A percentile compares a stretch with the other conserved stretches of the same genome.
These are phyloP conservation scores for Aquilaria yunnanensis DNA, from an alignment of 345 rosid genomes.

Conservation along the genomic window DNA sequence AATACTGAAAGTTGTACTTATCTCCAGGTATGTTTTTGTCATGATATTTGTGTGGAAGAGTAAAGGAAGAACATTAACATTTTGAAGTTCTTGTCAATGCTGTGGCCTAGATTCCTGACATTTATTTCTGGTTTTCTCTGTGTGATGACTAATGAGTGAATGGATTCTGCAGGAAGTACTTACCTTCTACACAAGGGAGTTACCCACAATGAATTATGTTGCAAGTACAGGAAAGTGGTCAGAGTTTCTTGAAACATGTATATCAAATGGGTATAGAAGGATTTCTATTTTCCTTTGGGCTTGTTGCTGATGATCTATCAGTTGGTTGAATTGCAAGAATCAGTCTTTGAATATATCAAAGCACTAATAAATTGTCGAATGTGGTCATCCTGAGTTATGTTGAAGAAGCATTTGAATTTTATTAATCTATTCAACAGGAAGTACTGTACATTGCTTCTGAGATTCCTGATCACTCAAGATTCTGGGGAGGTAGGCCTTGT, in stretches of 20 bases:
- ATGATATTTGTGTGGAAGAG: conserved; percentile 5
- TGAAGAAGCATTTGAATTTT: conserved; percentile 9
- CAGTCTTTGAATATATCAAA: background rate
- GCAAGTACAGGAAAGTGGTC: conserved; percentile 79
- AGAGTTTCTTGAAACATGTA: conserved; percentile 55
- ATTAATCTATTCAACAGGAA: conserved; percentile 46
- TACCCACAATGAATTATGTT: conserved; percentile 71
- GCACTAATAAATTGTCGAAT: background rate
- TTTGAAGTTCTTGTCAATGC: too few relatives aligned
- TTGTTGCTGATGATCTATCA: background rate
- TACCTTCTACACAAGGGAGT: conserved; percentile 46
- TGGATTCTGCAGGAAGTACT: conserved; percentile 38
- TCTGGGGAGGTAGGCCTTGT: conserved; percentile 40
- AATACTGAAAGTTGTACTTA: conserved; percentile 34
- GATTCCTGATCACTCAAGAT: conserved; percentile 25
- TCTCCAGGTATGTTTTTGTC: conserved; percentile 39
- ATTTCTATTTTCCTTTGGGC: conserved; percentile 2
- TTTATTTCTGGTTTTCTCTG: background rate
- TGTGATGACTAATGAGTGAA: background rate
- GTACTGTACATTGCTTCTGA: conserved; percentile 61
- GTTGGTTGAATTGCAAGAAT: background rate
- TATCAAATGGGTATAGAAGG: conserved; percentile 47
- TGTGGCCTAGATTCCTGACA: conserved; percentile 1
- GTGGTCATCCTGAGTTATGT: too few relatives aligned
- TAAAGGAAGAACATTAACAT: background rate